Base-by-base conservation (phyloP, 768 basidiomycete genomes). In the Chalciporus pseudorubinellus region DNA sequence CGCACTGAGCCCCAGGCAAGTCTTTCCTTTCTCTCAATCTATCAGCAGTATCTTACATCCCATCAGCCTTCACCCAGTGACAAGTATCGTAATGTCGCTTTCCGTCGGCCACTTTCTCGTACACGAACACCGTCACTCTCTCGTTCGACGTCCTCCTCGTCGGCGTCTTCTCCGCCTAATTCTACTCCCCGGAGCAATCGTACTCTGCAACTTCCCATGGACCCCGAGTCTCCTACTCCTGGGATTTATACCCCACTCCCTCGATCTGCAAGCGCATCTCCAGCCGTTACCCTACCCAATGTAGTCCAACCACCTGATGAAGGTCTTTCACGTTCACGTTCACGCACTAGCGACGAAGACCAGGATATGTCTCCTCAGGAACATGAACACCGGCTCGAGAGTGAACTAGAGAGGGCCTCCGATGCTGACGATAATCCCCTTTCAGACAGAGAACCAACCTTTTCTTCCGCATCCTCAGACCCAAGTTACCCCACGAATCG, bases 41-140 rank as follows among this genome's bases (percentile, higher is more conserved):
- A n/a, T 55, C n/a, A 31, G 31, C 21, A 26, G 52, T 41, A 28
- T 11, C 18, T 52, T 14, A 24, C n/a, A 42, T 39, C n/a, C 2
- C 3, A n/a, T 20, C n/a, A 88, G 85, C 69, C 74, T 12, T 85
- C 85, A 12, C 82, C 84, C 12, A 74, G 77, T 38, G 77, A 83
- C 54, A 85, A 79, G 54, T 83, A 77, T 64, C 81, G 82, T 10
- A 83, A 87, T 59, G 79, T 87, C 22, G 76, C 79, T 12, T 56
- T 84, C 44, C 80, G 85, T 28, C 76, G 75, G 50, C 75, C 79
- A 16, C 61, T 75, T 33, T 60, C 74, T 18, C 76, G 82, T 24
- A 72, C 74, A 18, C 80, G 85, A 22, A 87, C 85, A 5, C 86
- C 86, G 5, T 87, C 85, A 2, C 72, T 88, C 9, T 79, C 86